Evolutionary conservation across 805 yeast species (phyloP), one percentile per base, ranked within the genome.

Genomic region (Hanseniaspora clermontiae): DNA sequence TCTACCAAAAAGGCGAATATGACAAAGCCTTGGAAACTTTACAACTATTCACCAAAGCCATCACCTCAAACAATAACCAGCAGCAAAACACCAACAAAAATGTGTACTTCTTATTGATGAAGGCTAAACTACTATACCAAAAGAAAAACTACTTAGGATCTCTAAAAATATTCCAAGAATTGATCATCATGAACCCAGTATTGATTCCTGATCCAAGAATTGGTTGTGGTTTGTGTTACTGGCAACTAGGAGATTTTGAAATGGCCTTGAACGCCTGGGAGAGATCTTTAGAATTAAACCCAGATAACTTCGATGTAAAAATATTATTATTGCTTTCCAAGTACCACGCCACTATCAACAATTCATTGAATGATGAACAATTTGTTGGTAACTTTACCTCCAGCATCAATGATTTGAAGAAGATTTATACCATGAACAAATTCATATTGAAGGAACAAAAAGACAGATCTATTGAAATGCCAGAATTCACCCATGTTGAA

Each of bases 191-290:
- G 51, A 83, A 88, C 60, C 97, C 97, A 1, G 66, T 84, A 39
- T 71, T 84, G 62, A 78, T 78, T 62, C 97, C 97, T 5, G 97
- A 91, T 70, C 95, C 97, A 19, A 77, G 99, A 68, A 77, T 93
- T 59, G 99, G 97, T 32, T 80, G 91, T 59, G 99, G 98, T 38
- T 72, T 93, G 61, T 90, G 97, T 68, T 91, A 83, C 66, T 93
- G 97, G 97, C 79, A 79, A 59, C 72, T 93, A 59, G 84, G 84
- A 53, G 95, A 87, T 67, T 78, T 79, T 60, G 77, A 77, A 52
- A 77, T 87, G 72, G 97, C 98, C 0, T 65, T 77, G 7, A 72
- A 73, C 51, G 84, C 97, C 0, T 93, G 97, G 97, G 77, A 79
- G 60, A 78, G 97, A 64, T 77, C 87, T 1, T 70, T 82, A 36